phyloP scores from a whole-genome alignment of 257 asterid species.

The Lycium barbarum region DNA sequence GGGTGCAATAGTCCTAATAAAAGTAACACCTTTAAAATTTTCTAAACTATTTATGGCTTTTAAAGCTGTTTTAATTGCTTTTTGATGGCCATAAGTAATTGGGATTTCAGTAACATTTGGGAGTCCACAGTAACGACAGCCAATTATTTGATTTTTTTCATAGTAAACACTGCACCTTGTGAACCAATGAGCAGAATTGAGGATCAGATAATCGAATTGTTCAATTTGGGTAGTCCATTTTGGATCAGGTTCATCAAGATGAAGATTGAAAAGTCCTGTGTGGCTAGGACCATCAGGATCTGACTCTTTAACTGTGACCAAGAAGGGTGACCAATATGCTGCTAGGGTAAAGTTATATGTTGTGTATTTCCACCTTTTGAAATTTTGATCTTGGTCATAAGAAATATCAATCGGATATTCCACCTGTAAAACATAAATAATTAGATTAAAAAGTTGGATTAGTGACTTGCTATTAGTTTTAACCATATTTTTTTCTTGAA shows the following conservation, averaged over 20 bases:
- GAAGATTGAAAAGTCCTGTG: slow-evolving; percentile 44
- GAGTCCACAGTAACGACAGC: slow-evolving; percentile 42
- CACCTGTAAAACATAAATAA: slow-evolving; percentile 38
- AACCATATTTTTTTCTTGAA: not conserved
- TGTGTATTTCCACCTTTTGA: slow-evolving; percentile 56
- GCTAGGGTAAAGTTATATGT: slow-evolving; percentile 57
- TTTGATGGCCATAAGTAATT: slow-evolving; percentile 37
- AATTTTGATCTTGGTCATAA: slow-evolving; percentile 44
- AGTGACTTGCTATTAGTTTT: not conserved
- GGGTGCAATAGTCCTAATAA: slow-evolving; percentile 44
- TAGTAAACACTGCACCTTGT: slow-evolving; percentile 40
- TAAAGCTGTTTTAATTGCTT: slow-evolving; percentile 38
- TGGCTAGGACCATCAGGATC: slow-evolving; percentile 44
- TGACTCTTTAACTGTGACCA: slow-evolving; percentile 43
- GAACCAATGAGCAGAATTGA: slow-evolving; percentile 49
- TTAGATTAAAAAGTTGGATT: not conserved
- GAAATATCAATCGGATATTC: slow-evolving; percentile 58
- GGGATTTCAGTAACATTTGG: slow-evolving; percentile 38
- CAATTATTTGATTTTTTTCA: slow-evolving; percentile 29
- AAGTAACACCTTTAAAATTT: slow-evolving; percentile 37
- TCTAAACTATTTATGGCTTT: slow-evolving; percentile 38
- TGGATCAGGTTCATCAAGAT: slow-evolving; percentile 42
- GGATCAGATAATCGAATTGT: slow-evolving; percentile 37
- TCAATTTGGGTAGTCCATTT: slow-evolving; percentile 41
- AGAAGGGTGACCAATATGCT: slow-evolving; percentile 51